Evolutionary conservation across 1,284 basidiomycete genomes (phyloP), one percentile per base, ranked within the genome.

Genomic region (Cryptococcus deneoformans): DNA sequence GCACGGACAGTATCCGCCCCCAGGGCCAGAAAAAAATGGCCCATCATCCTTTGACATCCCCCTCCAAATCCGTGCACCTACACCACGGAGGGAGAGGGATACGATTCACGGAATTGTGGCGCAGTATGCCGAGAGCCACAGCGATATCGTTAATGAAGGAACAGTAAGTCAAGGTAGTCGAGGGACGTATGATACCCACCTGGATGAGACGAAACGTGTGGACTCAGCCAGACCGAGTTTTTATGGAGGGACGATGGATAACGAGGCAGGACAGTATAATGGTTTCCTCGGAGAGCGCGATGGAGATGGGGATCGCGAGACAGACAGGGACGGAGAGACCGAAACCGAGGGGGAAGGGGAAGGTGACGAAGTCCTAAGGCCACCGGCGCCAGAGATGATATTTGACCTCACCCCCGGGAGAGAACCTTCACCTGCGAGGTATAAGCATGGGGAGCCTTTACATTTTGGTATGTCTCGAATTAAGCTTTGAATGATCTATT

Each of bases 391-490:
- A 36, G n/a, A 39, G 45, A 36, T n/a, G 50, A 50, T 38, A 12
- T 36, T 45, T 78, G 74, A 75, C 54, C 67, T 62, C 79, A 86
- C 57, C 67, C 67, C 56, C 81, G 86, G 53, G 71, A 82, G 60
- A 77, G 75, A 77, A 62, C 77, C 80, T 10, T 87, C 86, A 67
- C 89, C 90, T 6, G 83, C 79, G 42, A 83, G 89, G 52, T 92
- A 93, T 70, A 79, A 89, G 38, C 90, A 93, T 70, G 91, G 91
- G 39, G 88, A 88, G 34, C 90, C 91, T 34, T 79, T 93, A 67
- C 88, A 92, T n/a, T 76, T 76, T 59, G 73, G 72, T 75, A 54
- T 67, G 72, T 67, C n/a, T 24, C 8, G 24, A n/a, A n/a, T 16
- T 20, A 14, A 20, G 7, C 16, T 16, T 20, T 20, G 20, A 20